Base-by-base conservation (phyloP, 495 filamentous ascomycete species). In the Chaetomium fimeti region DNA sequence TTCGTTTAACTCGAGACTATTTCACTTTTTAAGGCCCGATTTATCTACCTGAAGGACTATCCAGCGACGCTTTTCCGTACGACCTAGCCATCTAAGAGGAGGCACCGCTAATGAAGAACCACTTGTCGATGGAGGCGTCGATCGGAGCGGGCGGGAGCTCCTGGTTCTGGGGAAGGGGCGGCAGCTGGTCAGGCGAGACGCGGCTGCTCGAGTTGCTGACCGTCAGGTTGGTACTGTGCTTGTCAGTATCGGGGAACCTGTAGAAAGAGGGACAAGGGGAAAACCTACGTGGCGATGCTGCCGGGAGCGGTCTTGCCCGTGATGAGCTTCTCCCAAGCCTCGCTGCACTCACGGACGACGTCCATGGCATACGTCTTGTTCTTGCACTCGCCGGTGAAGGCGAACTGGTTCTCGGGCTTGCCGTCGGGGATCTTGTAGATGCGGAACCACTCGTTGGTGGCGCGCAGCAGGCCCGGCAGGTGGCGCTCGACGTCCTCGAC, bases 391-490 rank as follows among this genome's bases (percentile, higher is more conserved):
- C 95, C 95, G 59, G 92, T 96, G 87, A 99, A 99, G 70, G 95
- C 95, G 74, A 99, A 98, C 83, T 98, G 94, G 87, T 99, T 99
- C 88, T 98, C 94, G 71, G 93, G 93, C 92, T 98, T 99, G 84
- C 95, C 95, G 75, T 99, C 95, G 72, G 95, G 95, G 81, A 99
- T 98, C 86, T 98, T 98, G 88, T 99, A 99, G 86, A 99, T 98
- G 79, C 95, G 91, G 91, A 99, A 99, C 95, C 95, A 99, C 85
- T 99, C 95, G 76, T 99, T 99, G 75, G 94, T 98, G 74, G 95
- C 95, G 68, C 95, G 87, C 74, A 99, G 83, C 45, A 98, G 89
- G 66, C 95, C 95, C 49, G 95, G 95, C 27, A 99, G 89, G 84
- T 98, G 95, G 75, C 93, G 88, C 85, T 98, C 95, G 62, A 99